These are phyloP conservation scores for Aspergillus sp. DNA, from an alignment of 2,329 filamentous ascomycete genomes.

Conservation along the genomic window DNA sequence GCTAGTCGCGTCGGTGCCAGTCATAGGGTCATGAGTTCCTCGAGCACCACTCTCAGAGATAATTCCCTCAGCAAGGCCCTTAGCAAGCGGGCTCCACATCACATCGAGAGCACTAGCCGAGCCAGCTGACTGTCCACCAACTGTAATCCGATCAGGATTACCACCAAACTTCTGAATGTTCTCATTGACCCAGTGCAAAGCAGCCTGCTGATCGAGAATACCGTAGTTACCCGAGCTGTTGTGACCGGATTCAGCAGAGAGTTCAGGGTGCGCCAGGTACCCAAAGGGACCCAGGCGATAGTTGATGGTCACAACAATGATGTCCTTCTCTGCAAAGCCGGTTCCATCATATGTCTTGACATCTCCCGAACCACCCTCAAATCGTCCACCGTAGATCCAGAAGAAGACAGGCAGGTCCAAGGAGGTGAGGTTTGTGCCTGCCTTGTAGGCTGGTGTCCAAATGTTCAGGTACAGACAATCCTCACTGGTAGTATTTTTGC, in stretches of 20 bases:
- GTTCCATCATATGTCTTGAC: constrained; percentile 24
- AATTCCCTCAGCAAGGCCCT: constrained; percentile 22
- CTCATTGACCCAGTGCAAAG: constrained; percentile 48
- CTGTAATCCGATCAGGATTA: constrained; percentile 41
- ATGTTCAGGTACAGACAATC: constrained; percentile 28
- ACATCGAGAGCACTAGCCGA: constrained; percentile 25
- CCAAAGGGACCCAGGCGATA: constrained; percentile 21
- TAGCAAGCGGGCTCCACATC: constrained; percentile 23
- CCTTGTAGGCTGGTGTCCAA: constrained; percentile 22
- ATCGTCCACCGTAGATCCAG: constrained; percentile 22
- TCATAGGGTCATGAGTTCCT: constrained; percentile 20
- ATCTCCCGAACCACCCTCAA: constrained; percentile 16
- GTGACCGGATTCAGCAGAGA: constrained; percentile 19
- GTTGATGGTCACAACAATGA: constrained; percentile 23
- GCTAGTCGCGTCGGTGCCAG: constrained; percentile 21
- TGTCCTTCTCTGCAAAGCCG: constrained; percentile 21
- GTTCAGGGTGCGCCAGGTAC: constrained; percentile 18
- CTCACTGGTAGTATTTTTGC: constrained; percentile 23
- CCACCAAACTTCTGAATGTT: constrained; percentile 48
- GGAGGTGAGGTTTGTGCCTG: constrained; percentile 5
- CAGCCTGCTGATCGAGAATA: constrained; percentile 46
- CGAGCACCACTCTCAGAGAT: constrained; percentile 25
- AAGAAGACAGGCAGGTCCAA: constrained; percentile 22
- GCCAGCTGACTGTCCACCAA: constrained; percentile 26
- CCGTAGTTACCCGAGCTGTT: constrained; percentile 28